Conservation (phyloP, 2,329 filamentous ascomycete species). For the Didymella segeticola region DNA sequence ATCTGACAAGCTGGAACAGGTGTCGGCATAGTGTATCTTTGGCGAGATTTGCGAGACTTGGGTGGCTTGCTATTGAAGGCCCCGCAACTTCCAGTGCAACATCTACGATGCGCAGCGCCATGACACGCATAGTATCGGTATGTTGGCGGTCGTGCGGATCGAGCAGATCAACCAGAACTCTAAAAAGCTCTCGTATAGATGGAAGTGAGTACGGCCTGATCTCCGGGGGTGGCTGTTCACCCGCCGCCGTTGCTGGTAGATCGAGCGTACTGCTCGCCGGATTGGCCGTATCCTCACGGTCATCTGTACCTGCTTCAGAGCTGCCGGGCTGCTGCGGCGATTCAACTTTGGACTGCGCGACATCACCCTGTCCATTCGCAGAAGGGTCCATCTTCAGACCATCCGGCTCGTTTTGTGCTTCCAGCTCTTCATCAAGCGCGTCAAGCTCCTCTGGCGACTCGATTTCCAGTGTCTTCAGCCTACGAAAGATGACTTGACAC, state of each 20-base stretch:
- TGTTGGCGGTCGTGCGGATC: constrained; percentile 93
- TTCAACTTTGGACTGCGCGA: constrained; percentile 43
- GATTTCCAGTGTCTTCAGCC: constrained; percentile 84
- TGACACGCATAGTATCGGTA: constrained; percentile 93
- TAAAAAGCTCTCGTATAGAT: constrained; percentile 91
- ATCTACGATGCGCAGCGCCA: constrained; percentile 96
- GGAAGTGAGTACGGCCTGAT: constrained; percentile 91
- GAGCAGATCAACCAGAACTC: constrained; percentile 89
- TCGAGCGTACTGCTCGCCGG: constrained; percentile 54
- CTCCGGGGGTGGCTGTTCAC: constrained; percentile 58
- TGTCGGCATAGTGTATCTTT: constrained; percentile 93
- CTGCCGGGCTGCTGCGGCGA: constrained; percentile 41
- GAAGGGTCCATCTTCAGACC: constrained; percentile 84
- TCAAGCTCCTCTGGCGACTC: constrained; percentile 73
- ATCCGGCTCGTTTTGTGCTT: constrained; percentile 68
- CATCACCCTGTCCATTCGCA: constrained; percentile 67
- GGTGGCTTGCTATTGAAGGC: constrained; percentile 91
- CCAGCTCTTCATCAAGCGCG: constrained; percentile 69
- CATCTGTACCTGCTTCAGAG: constrained; percentile 44
- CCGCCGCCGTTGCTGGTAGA: constrained; percentile 49
- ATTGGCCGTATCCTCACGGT: constrained; percentile 47
- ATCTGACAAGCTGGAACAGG: constrained; percentile 93
- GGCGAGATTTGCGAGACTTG: constrained; percentile 82
- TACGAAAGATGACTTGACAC: constrained; percentile 98
- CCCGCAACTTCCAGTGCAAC: constrained; percentile 96